These are phyloP conservation scores for Trichoderma asperellum DNA, from an alignment of 2,329 filamentous ascomycete species.

Conservation along the genomic window DNA sequence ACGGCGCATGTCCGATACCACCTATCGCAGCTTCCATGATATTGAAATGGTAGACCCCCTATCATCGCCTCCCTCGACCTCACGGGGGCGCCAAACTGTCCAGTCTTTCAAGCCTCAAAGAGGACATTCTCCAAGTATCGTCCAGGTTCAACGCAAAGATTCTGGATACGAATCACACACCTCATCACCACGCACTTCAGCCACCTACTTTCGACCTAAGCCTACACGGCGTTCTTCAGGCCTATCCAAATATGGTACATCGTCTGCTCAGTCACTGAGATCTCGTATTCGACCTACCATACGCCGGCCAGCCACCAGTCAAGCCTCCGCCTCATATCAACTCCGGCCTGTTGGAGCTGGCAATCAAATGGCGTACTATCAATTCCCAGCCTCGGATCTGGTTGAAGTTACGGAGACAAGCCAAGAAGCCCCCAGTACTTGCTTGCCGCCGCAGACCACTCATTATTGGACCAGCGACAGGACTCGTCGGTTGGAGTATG, in stretches of 20 bases:
- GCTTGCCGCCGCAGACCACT: constrained; percentile 58
- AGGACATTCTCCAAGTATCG: constrained; percentile 40
- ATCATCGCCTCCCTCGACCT: constrained; percentile 35
- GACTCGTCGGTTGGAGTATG: constrained; percentile 66
- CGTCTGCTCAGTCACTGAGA: constrained; percentile 35
- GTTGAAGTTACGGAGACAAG: constrained; percentile 36
- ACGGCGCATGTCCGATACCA: constrained; percentile 52
- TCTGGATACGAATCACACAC: constrained; percentile 61
- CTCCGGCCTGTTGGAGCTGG: constrained; percentile 42
- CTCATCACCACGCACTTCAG: constrained; percentile 45
- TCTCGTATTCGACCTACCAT: constrained; percentile 48
- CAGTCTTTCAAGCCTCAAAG: constrained; percentile 33
- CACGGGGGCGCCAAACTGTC: constrained; percentile 34
- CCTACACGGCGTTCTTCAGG: constrained; percentile 43
- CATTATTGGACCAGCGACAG: constrained; percentile 70
- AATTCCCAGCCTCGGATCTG: constrained; percentile 53
- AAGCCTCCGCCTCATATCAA: constrained; percentile 32
- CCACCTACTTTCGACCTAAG: constrained; percentile 39
- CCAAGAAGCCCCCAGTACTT: constrained; percentile 34
- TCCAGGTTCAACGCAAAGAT: constrained; percentile 58
- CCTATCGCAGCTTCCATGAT: constrained; percentile 60
- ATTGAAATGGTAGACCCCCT: constrained; percentile 52
- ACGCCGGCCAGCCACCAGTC: constrained; percentile 45
- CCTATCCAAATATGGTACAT: constrained; percentile 35
- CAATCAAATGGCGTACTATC: constrained; percentile 50